Base-by-base conservation (phyloP, 176 grass and related monocot species). In the Oryza nivara region DNA sequence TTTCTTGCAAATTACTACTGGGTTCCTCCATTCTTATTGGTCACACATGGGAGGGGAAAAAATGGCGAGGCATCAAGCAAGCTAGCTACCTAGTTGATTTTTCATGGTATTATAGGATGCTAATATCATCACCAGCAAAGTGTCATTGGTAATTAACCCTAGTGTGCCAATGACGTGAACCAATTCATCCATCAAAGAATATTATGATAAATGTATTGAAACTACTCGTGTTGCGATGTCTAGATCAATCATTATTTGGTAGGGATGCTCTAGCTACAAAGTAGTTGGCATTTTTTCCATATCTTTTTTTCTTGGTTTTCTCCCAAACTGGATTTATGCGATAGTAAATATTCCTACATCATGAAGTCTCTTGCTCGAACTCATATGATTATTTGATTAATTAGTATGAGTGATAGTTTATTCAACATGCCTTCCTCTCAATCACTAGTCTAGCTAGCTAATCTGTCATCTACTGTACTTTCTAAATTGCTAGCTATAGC, bases 191-290 rank as follows among this genome's bases (percentile, higher is more conserved):
- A 66, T 65, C 45, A 5, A 13, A 78, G 46, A 73, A 60, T 86
- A 65, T 67, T 11, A 60, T 7, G 83, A 86, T 15, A 61, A 83
- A 77, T 34, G 52, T 60, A 17, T 38, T n/a, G 25, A 35, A 81
- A 38, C 82, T 87, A 66, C 63, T 65, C 22, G 80, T 70, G 89
- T 87, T 87, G 89, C 43, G 80, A 90, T n/a, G 89, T 90, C 89
- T 70, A 71, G 75, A 84, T 87, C 89, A 90, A 90, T 84, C 80
- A 87, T 71, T 73, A 70, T 88, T 35, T 7, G 68, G 56, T 73
- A 88, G 58, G 78, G 82, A 85, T 73, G 74, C 68, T 74, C 38
- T 86, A 86, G 88, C 84, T 80, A 78, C 40, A 61, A 72, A 81
- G 68, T 91, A 22, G 86, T 75, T 92, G 77, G 32, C 86, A 78